Base-by-base conservation (phyloP, 768 basidiomycete species). In the Mycena olivaceomarginata region DNA sequence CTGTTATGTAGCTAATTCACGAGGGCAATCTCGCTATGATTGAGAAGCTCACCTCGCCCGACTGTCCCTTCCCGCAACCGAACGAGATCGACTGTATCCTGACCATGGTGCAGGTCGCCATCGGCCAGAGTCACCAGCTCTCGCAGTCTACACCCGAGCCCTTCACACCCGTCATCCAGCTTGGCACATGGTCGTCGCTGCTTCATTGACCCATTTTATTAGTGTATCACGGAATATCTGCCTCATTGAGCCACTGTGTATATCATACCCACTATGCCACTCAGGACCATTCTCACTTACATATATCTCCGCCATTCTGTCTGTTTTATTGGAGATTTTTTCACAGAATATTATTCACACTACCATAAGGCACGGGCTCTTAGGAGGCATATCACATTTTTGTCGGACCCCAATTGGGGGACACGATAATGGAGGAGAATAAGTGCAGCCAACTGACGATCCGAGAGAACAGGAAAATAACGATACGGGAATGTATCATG, bases 61-160 rank as follows among this genome's bases (percentile, higher is more conserved):
- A 70, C 31, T 70, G 57, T 46, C 69, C 69, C 43, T 70, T 70
- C 69, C 45, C 69, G 43, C 69, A 22, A 43, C 69, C 69, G n/a
- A 43, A 60, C 40, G 69, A 70, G 69, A 70, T 46, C n/a, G 69
- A 70, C 59, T 70, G 69, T 16, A 45, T 60, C 31, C 43, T 60
- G 56, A 70, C 69, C 59, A 70, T 62, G 57, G 69, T 59, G 20
- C 69, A 70, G 59, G 69, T 70, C 37, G 69, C 69, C 40, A 59
- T 70, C 31, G 69, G 69, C 46, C 69, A 70, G 69, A 70, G 56
- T 59, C 59, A 70, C 69, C 69, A 70, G 43, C 69, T 62, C 56
- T 70, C 69, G 18, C 69, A 60, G 57, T 60, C 69, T 60, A 70
- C 56, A 41, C 2, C 69, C 56, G 59, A 70, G 22, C 41, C 59